These are phyloP conservation scores for Silene conica DNA, from an alignment of 148 eudicot genomes.

Conservation along the genomic window DNA sequence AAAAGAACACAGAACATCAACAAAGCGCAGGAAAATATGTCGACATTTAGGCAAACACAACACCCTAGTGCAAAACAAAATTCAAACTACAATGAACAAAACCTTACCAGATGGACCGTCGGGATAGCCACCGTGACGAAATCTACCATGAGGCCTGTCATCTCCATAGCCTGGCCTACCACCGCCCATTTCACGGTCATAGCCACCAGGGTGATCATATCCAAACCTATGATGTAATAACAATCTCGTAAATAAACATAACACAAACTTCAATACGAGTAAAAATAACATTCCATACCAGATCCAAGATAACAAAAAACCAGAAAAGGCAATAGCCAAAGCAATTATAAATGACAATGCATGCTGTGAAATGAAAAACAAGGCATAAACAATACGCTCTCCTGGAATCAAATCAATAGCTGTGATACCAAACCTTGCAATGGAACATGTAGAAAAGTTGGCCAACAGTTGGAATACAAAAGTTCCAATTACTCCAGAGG, in stretches of 20 bases:
- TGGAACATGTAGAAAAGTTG: background rate
- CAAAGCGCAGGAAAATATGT: too few relatives aligned
- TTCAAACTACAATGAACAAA: background rate
- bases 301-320: background rate
- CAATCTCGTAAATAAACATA: background rate
- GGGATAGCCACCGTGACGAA: constrained; percentile 74
- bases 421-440: background rate
- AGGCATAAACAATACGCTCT: background rate
- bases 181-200: constrained; percentile 81
- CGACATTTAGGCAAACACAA: too few relatives aligned
- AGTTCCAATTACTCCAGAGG: background rate
- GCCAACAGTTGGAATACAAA: background rate
- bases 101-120: constrained; percentile 61
- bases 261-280: background rate
- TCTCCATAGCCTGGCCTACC: constrained; percentile 76
- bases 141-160: constrained; percentile 91
- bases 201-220: constrained; percentile 66
- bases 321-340: background rate
- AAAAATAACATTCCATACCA: background rate
- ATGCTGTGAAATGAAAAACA: background rate
- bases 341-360: background rate
- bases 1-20: too few relatives aligned
- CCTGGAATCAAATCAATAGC: background rate
- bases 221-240: constrained; percentile 55
- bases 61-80: background rate